Evolutionary conservation across 441 rosid genomes (phyloP), one percentile per base, ranked within the genome.

Genomic region (Raphanus hybrid): DNA sequence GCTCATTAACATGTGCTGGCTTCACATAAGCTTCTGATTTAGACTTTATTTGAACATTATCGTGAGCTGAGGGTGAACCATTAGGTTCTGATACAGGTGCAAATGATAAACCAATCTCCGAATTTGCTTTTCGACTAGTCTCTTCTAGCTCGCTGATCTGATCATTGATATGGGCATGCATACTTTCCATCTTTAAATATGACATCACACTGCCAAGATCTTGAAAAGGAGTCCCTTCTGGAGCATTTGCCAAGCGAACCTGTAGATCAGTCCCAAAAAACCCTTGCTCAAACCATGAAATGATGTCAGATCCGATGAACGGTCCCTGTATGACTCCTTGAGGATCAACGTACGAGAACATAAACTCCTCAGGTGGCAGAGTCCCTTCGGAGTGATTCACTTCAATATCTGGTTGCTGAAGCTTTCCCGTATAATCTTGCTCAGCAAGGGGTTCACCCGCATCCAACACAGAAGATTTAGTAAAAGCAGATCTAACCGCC

Each of bases 281-380:
- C 0, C 91, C 94, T 78, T 89, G 87, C 41, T 86, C 88, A 68
- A 83, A 88, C 91, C 94, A 89, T 50, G 81, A 80, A 48, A 89
- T 81, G 82, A 88, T 83, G 81, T 88, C 86, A 54, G 87, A 75
- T 60, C 84, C 91, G 50, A 80, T 76, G 69, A 87, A 89, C 8
- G 94, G 94, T 61, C 90, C 93, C 81, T 90, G 92, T 43, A 77
- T 77, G 66, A 74, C 82, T 66, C 90, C 89, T 69, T 87, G 92
- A 67, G 94, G 94, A 84, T 90, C 94, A 67, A 85, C 54, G 78
- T 89, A 89, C 78, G 26, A 85, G 75, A 88, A 82, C 79, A 71
- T 80, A 50, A 81, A 79, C 74, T 88, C 90, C 73, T 87, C 94
- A 2, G 82, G 81, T 9, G 82, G 83, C 39, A 72, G 66, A 70